Evolutionary conservation across 345 rosid species (phyloP).

Genomic region (Schrenkiella parvula): DNA sequence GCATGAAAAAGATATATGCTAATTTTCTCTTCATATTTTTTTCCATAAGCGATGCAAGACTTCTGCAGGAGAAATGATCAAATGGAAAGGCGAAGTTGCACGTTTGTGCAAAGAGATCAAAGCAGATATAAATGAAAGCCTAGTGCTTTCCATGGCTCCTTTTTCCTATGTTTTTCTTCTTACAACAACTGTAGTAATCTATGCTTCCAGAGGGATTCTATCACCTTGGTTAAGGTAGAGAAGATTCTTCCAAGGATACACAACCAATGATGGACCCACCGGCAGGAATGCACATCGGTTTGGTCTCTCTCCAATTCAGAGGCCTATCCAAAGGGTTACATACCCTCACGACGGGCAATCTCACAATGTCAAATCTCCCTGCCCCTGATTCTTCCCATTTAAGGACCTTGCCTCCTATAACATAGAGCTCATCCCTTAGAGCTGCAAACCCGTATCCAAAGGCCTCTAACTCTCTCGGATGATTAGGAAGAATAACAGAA

Average conservation of each 20-base stretch:
- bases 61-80: not conserved
- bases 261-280: slow-evolving; percentile 72
- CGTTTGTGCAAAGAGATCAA: not conserved
- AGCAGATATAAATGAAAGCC: not conserved
- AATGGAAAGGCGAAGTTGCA: not conserved
- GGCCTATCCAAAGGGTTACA: slow-evolving; percentile 59
- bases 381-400: slow-evolving; percentile 77
- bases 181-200: not conserved
- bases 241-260: slow-evolving; percentile 63
- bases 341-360: slow-evolving; percentile 57
- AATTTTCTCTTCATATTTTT: not conserved
- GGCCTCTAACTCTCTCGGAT: slow-evolving; percentile 60
- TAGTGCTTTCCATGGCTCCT: not conserved
- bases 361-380: slow-evolving; percentile 64
- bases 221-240: slow-evolving; percentile 20
- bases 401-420: slow-evolving; percentile 84
- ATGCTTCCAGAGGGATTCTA: not conserved
- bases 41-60: not conserved
- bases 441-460: slow-evolving; percentile 78
- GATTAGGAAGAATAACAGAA: slow-evolving; percentile 51
- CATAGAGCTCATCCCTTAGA: slow-evolving; percentile 58
- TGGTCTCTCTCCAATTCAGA: slow-evolving; percentile 64
- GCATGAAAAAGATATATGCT: not conserved
- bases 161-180: not conserved
- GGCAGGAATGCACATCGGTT: slow-evolving; percentile 56